phyloP scores from a whole-genome alignment of 1,284 basidiomycete genomes.

The Hymenochaete sp. region DNA sequence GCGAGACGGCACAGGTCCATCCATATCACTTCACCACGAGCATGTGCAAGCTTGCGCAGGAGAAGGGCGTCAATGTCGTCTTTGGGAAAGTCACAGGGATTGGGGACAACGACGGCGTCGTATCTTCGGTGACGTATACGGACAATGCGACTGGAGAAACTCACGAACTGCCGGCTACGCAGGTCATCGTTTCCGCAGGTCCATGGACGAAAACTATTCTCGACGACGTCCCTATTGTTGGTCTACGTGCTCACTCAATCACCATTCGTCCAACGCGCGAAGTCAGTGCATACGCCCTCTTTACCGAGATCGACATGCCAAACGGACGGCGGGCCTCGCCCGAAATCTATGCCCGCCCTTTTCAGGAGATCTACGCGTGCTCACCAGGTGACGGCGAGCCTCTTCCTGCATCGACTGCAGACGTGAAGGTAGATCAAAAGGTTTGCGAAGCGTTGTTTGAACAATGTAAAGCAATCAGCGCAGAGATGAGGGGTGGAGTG shows the following conservation, averaged over 20 bases:
- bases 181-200: constrained; percentile 73
- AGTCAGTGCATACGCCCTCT: constrained; percentile 24
- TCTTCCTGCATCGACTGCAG: constrained; percentile 53
- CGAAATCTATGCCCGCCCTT: constrained; percentile 64
- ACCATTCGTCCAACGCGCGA: constrained; percentile 38
- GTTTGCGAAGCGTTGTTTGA: constrained; percentile 48
- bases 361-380: constrained; percentile 61
- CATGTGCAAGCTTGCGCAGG: constrained; percentile 62
- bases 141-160: constrained; percentile 28
- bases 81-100: constrained; percentile 37
- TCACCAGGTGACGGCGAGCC: constrained; percentile 53
- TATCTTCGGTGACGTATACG: constrained; percentile 48
- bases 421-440: constrained; percentile 42
- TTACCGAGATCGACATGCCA: constrained; percentile 17
- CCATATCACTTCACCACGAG: constrained; percentile 73
- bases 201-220: constrained; percentile 73
- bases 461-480: constrained; percentile 51
- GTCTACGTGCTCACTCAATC: constrained; percentile 61
- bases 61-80: constrained; percentile 41
- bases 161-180: constrained; percentile 41
- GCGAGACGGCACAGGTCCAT: constrained; percentile 72
- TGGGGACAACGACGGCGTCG: constrained; percentile 25
- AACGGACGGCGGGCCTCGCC: constrained; percentile 43
- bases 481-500: constrained; percentile 40
- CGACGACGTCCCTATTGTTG: constrained; percentile 44